These are phyloP conservation scores for Arabis hirsuta DNA, from an alignment of 345 rosid genomes.

Conservation along the genomic window DNA sequence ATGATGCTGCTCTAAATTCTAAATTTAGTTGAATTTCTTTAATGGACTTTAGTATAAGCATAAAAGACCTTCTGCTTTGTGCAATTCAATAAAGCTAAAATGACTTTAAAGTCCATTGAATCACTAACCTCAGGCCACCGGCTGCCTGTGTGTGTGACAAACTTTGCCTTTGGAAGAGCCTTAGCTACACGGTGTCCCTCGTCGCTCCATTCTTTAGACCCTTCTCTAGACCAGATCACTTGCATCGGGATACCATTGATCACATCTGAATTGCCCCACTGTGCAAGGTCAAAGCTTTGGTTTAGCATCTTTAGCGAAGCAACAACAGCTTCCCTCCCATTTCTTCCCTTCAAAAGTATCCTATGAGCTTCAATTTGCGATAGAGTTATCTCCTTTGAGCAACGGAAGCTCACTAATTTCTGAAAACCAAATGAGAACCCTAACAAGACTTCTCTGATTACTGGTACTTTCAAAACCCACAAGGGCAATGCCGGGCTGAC, in stretches of 20 bases:
- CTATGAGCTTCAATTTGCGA: conserved; percentile 69
- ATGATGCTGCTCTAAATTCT: not conserved
- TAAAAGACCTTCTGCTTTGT: not conserved
- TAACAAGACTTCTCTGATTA: conserved; percentile 60
- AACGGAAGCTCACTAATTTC: conserved; percentile 61
- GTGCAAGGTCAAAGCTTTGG: conserved; percentile 71
- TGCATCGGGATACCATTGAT: conserved; percentile 70
- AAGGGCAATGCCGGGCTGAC: conserved; percentile 69
- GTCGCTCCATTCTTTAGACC: conserved; percentile 69
- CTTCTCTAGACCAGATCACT: conserved; percentile 74
- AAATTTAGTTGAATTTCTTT: not conserved
- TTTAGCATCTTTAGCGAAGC: conserved; percentile 68
- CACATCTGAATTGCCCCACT: conserved; percentile 72
- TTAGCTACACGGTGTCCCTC: conserved; percentile 62
- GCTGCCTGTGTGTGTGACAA: conserved; percentile 69
- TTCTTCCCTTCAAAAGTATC: conserved; percentile 72
- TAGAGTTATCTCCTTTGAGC: conserved; percentile 56
- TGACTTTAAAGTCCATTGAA: conserved; percentile 8
- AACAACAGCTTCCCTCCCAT: conserved; percentile 66
- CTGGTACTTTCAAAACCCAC: conserved; percentile 61
- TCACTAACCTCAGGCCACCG: conserved; percentile 92
- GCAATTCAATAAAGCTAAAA: conserved; percentile 11
- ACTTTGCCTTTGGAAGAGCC: conserved; percentile 78
- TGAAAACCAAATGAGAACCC: conserved; percentile 53
- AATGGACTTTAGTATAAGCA: not conserved